Percentiles rank a stretch among this genome's conserved stretches.
phyloP scores from a whole-genome alignment of 306 rosid species.

The barrel medic (Medicago truncatula) region DNA sequence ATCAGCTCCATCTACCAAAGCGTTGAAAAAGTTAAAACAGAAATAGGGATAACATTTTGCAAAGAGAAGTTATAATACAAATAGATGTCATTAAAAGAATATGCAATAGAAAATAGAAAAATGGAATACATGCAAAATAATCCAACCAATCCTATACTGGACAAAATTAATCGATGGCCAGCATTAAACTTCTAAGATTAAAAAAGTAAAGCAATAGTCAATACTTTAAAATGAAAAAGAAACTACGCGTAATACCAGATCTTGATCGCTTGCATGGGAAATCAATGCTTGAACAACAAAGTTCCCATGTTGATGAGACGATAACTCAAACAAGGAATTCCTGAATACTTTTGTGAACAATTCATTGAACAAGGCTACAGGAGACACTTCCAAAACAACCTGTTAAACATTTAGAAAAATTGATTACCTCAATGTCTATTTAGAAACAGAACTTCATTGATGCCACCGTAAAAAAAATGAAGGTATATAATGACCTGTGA shows the following conservation, averaged over 20 bases:
- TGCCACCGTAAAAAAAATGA: neutral
- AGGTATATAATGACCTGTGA: constrained; percentile 24
- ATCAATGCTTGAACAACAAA: constrained; percentile 90
- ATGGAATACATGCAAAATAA: constrained; percentile 17
- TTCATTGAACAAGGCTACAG: constrained; percentile 70
- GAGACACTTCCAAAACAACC: constrained; percentile 97
- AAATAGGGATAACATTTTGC: constrained; percentile 10
- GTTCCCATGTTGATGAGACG: constrained; percentile 89
- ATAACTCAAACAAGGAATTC: constrained; percentile 74
- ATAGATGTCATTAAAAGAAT: constrained; percentile 24
- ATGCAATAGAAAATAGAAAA: constrained; percentile 34
- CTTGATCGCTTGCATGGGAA: constrained; percentile 61
- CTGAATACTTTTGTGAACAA: constrained; percentile 68
- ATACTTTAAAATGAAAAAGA: constrained; percentile 11
- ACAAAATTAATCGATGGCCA: constrained; percentile 26
- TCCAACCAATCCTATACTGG: constrained; percentile 16
- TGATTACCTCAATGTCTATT: constrained; percentile 25
- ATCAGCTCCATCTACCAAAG: constrained; percentile 71
- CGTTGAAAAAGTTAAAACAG: constrained; percentile 36
- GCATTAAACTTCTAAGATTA: constrained; percentile 20
- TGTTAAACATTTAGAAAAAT: constrained; percentile 48
- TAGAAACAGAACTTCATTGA: constrained; percentile 24
- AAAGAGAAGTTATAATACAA: constrained; percentile 24
- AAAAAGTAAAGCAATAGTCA: constrained; percentile 16
- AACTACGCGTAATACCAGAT: constrained; percentile 58